Conservation (phyloP, 495 filamentous ascomycete species). For the Pyrenula aspistea region DNA sequence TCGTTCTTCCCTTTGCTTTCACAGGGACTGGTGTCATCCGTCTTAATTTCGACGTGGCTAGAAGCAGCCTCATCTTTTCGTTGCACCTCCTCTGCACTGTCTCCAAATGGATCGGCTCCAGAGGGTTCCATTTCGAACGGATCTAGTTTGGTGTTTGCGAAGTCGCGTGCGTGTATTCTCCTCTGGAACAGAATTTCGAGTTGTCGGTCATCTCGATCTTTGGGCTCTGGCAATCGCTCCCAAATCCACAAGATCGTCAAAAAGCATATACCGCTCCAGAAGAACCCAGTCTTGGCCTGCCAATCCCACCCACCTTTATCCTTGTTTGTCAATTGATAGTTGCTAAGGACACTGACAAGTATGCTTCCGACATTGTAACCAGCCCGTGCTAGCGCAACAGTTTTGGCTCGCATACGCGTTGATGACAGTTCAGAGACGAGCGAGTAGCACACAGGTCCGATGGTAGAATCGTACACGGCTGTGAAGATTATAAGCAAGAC, state of each 20-base stretch:
- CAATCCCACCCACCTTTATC: conserved; percentile 45
- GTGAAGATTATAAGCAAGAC: conserved; percentile 55
- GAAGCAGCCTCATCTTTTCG: too few relatives aligned
- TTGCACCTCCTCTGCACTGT: too few relatives aligned
- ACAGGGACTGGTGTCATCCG: too few relatives aligned
- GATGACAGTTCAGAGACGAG: conserved; percentile 61
- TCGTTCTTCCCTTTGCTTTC: too few relatives aligned
- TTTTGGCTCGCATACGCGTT: conserved; percentile 55
- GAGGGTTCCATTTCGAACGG: too few relatives aligned
- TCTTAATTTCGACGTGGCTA: too few relatives aligned
- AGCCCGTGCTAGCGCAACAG: conserved; percentile 47
- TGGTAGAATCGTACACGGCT: conserved; percentile 52
- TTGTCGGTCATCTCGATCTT: conserved; percentile 54
- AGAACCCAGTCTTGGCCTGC: conserved; percentile 55
- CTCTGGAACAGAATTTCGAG: conserved; percentile 48
- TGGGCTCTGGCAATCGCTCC: conserved; percentile 57
- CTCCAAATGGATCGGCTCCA: too few relatives aligned
- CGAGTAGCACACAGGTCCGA: conserved; percentile 62
- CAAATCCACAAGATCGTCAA: conserved; percentile 51
- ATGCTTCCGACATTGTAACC: conserved; percentile 55
- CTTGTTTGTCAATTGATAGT: conserved; percentile 50
- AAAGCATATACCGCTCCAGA: conserved; percentile 55
- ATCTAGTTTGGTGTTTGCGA: conserved; percentile 39
- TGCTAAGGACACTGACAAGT: conserved; percentile 49
- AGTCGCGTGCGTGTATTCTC: conserved; percentile 44